Evolutionary conservation across 2,329 filamentous ascomycete species (phyloP), one percentile per base, ranked within the genome.

Genomic region (Plectosphaerella plurivora): DNA sequence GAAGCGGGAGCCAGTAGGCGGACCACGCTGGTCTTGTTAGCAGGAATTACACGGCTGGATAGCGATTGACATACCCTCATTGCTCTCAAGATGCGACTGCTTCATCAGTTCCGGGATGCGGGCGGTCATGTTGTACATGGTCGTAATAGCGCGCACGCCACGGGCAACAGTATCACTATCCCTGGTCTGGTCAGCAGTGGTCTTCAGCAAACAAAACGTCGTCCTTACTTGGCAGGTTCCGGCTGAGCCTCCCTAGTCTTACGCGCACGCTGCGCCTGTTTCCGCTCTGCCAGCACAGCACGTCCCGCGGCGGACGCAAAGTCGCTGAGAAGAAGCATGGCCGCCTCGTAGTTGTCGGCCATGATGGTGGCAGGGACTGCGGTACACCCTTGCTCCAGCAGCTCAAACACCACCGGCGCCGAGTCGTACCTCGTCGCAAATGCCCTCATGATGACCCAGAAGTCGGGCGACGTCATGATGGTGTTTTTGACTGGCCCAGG

Each of bases 1-100:
- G 94, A 24, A 99, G 91, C 2, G 93, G 94, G 14, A 92, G 86
- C 94, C 94, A 99, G 68, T 99, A 99, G 9, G 94, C 91, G 49
- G 91, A 91, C 94, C 94, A 99, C 14, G 94, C 94, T 89, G 57
- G n/a, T 55, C 42, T 7, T 50, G 15, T 25, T 10, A 28, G 9
- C 12, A 12, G 28, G 16, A 24, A 51, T 6, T 14, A 15, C 6
- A 20, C 3, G 20, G 25, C 6, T 8, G 47, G 20, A 16, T 10
- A 37, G 9, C 37, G 11, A n/a, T 24, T 14, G 47, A 57, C 75
- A 55, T 70, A 89, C 88, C 88, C 78, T 96, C 89, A 54, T 79
- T 89, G 54, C 82, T 87, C 65, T 97, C 94, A 2, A 97, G 83
- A 62, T 97, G 93, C 20, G 92, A 97, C 65, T 96, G 90, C 64